Percentiles rank a stretch among this genome's conserved stretches.
Evolutionary conservation across 2,329 filamentous ascomycete species (phyloP).

Genomic region (Paecilomyces dactylethromorphus): DNA sequence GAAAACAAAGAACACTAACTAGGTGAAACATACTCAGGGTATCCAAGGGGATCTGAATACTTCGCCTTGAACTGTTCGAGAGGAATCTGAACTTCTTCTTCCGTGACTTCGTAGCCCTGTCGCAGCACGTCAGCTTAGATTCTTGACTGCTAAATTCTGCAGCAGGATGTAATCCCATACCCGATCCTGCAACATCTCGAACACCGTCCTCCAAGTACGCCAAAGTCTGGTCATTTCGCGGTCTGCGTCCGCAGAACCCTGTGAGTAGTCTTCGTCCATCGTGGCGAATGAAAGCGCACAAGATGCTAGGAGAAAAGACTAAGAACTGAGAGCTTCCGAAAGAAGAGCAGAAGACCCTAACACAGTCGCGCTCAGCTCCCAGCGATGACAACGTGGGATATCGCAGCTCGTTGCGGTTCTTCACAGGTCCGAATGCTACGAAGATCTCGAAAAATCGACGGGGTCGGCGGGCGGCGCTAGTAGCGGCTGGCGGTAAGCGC

Average conservation of each 20-base stretch:
- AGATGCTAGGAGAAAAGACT: conserved; percentile 4
- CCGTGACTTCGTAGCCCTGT: conserved; percentile 87
- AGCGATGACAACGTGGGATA: background rate
- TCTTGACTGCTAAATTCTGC: background rate
- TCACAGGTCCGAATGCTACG: background rate
- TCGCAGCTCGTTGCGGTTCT: background rate
- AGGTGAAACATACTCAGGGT: conserved; percentile 59
- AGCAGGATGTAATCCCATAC: conserved; percentile 49
- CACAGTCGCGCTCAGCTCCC: background rate
- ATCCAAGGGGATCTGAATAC: conserved; percentile 67
- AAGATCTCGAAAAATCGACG: conserved; percentile 23
- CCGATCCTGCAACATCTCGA: conserved; percentile 90
- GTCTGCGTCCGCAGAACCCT: conserved; percentile 30
- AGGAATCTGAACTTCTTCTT: conserved; percentile 80
- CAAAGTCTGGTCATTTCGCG: conserved; percentile 62
- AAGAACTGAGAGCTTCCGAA: conserved; percentile 4
- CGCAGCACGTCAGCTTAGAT: background rate
- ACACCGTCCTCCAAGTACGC: conserved; percentile 87
- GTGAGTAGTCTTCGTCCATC: conserved; percentile 35
- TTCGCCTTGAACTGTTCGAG: conserved; percentile 72
- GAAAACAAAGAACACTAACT: conserved; percentile 1
- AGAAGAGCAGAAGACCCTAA: conserved; percentile 2
- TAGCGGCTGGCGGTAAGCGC: conserved; percentile 17
- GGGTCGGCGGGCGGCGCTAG: conserved; percentile 15
- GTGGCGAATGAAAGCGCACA: conserved; percentile 6